Evolutionary conservation across 371 early-diverging fungal species (phyloP), one percentile per base, ranked within the genome.

Genomic region (Lichtheimia hyalospora): DNA sequence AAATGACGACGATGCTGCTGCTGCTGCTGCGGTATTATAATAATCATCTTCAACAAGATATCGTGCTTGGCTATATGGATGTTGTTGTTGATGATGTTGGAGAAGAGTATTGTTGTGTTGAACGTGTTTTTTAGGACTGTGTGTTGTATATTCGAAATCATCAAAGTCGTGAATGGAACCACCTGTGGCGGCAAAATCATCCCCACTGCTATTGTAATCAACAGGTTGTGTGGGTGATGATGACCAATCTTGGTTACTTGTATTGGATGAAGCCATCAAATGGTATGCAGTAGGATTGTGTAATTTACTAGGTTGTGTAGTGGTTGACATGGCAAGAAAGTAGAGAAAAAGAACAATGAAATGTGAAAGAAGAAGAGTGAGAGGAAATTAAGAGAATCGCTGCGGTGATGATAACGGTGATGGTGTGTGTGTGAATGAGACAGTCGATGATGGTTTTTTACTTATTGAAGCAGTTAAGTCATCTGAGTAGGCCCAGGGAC

Each of bases 271-370:
- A 42, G 54, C 54, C 14, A 53, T 46, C 15, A 63, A 20, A 42
- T 57, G 63, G 18, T 57, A 63, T 5, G 28, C 18, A 3, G 57
- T 57, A n/a, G 62, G 62, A 27, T 61, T 61, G 27, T 55, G 62
- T 28, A 61, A 49, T 55, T 61, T 61, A 15, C 43, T 44, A 40
- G 58, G 58, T 20, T 55, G 62, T 54, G 56, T 55, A 25, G n/a
- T 27, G 6, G 14, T 54, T 41, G 46, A 46, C 15, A 24, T 34
- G 16, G 4, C n/a, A n/a, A 24, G n/a, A 21, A 5, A 21, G 34
- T 34, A 34, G 34, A 34, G 34, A 34, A 28, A 7, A 28, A 28
- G 28, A 28, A 28, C 6, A 7, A 6, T 28, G 34, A 34, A 34
- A 34, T 34, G 34, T 8, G 34, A 34, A 34, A 10, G 10, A n/a